Evolutionary conservation across 2,329 filamentous ascomycete species (phyloP).

Genomic region (Lachnellula subtilissima): DNA sequence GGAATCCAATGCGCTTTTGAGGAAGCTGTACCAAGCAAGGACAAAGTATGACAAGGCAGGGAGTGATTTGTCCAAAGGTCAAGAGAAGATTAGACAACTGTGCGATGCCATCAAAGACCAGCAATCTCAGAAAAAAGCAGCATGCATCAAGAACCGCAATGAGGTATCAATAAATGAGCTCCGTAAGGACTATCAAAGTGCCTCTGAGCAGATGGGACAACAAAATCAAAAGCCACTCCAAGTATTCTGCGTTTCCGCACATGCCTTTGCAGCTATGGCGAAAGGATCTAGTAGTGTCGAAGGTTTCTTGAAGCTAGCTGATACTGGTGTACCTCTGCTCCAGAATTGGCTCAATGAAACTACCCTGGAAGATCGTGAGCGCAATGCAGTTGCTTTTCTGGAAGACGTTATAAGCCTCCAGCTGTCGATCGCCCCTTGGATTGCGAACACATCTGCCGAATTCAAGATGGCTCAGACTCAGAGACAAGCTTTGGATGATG

Average conservation of each 20-base stretch:
- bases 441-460: slow-evolving; percentile 6
- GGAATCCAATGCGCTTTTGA: background rate
- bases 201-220: slow-evolving; percentile 4
- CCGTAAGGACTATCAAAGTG: slow-evolving; percentile 8
- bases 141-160: slow-evolving; percentile 16
- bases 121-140: background rate
- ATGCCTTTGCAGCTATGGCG: slow-evolving; percentile 2
- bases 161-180: background rate
- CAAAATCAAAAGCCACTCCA: background rate
- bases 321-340: slow-evolving; percentile 13
- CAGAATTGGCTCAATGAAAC: slow-evolving; percentile 10
- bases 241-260: slow-evolving; percentile 16
- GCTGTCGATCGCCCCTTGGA: slow-evolving; percentile 6
- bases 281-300: background rate
- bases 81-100: background rate
- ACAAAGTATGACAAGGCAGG: background rate
- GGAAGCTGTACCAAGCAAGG: background rate
- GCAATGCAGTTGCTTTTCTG: slow-evolving; percentile 10
- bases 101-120: background rate
- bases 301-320: slow-evolving; percentile 9
- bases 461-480: slow-evolving; percentile 6
- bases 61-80: background rate
- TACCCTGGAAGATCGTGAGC: slow-evolving; percentile 9
- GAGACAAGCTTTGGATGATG: background rate
- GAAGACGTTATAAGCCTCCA: slow-evolving; percentile 10